These are phyloP conservation scores for Priceomyces melissophilus DNA, from an alignment of 805 yeast genomes.

Conservation along the genomic window DNA sequence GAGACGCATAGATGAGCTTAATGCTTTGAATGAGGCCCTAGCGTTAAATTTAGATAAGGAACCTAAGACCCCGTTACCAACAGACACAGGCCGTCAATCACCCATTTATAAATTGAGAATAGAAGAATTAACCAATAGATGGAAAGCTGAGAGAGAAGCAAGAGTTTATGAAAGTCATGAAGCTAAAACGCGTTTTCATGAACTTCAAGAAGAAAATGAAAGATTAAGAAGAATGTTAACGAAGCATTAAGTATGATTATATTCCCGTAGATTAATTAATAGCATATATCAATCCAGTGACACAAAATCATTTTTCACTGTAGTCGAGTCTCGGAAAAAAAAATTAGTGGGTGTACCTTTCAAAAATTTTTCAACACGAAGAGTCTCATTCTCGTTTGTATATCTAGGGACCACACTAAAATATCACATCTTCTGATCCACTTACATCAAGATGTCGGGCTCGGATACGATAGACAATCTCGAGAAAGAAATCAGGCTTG, in stretches of 20 bases:
- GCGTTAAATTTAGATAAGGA: constrained; percentile 11
- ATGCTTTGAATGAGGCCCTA: constrained; percentile 19
- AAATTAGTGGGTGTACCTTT: background rate
- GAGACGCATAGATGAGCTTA: constrained; percentile 25
- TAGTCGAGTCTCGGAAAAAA: background rate
- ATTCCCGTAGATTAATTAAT: background rate
- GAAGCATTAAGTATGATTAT: too few species aligned
- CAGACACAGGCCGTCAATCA: constrained; percentile 3
- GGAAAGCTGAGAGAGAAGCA: constrained; percentile 72
- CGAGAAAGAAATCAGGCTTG: constrained; percentile 37
- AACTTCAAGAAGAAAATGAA: constrained; percentile 54
- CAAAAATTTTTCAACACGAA: constrained; percentile 15
- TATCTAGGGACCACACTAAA: too few species aligned
- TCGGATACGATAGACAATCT: constrained; percentile 27
- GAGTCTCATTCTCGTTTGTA: background rate
- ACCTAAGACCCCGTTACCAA: background rate
- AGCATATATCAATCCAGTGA: background rate
- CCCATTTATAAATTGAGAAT: constrained; percentile 49
- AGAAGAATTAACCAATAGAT: constrained; percentile 59
- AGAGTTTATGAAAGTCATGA: constrained; percentile 59
- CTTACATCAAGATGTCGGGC: constrained; percentile 16
- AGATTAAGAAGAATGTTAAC: constrained; percentile 18
- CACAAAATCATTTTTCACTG: constrained; percentile 1
- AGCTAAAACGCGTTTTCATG: constrained; percentile 47
- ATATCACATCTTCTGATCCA: background rate